Evolutionary conservation across 1,139 yeast genomes (phyloP), one percentile per base, ranked within the genome.

Genomic region (Scheffersomyces lignicola): DNA sequence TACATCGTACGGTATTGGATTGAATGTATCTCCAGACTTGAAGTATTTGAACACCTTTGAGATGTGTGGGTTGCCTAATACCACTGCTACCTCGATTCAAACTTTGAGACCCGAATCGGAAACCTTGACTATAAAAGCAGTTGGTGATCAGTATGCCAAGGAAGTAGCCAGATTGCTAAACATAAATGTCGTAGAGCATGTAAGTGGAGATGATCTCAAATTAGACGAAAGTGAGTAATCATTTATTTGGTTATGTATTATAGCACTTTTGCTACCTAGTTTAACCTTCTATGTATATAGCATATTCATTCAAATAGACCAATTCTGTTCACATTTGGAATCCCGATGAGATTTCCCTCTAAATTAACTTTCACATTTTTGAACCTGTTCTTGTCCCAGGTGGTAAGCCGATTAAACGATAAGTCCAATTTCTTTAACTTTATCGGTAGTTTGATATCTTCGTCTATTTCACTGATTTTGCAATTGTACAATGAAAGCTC

Each of bases 1-100:
- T 27, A 87, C 97, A 0, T 80, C 94, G 1, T 96, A 89, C 60
- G 98, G 99, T 0, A 70, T 90, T 10, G 88, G 94, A 1, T 71
- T 94, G 32, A 94, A 94, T 52, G 81, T 87, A 2, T 48, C 54
- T 24, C 90, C 96, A 0, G 88, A 89, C 45, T 68, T 88, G 36
- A 70, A 75, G 30, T 86, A 73, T 60, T 74, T 90, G 51, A 83
- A 87, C 43, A 62, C 73, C 0, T 72, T 86, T 46, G 82, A 79
- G 9, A 88, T 95, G 73, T 94, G 98, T 62, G 98, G 98, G 1
- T 65, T 90, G 29, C 79, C 84, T 0, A 78, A 75, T 8, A 76
- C 76, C 21, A 35, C 39, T 5, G 72, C 76, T 29, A 68, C 74
- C 1, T 66, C 74, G 1, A 51, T 71, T 7, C 40, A 43, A 18